A percentile compares a stretch with the other conserved stretches of the same genome.
Conservation (phyloP, 2,329 filamentous ascomycete genomes). For the Emmonsiellopsis sp. region DNA sequence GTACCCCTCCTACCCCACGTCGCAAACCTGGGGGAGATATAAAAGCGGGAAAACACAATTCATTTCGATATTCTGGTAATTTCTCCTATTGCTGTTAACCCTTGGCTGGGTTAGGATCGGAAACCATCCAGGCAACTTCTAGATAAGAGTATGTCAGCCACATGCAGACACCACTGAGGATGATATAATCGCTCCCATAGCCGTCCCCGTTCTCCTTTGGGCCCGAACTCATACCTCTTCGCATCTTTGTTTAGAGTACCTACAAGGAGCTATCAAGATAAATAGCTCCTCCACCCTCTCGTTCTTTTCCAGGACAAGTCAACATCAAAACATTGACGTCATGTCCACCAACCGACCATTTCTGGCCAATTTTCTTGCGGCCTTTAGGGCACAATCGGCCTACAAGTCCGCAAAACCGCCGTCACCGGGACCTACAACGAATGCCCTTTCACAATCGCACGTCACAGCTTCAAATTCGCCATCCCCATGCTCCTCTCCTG, state of each 20-base stretch:
- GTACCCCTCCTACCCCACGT: neutral
- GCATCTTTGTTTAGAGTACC: neutral
- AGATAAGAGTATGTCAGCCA: too few species aligned
- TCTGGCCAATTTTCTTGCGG: constrained; percentile 57
- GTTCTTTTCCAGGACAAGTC: neutral
- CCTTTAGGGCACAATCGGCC: constrained; percentile 55
- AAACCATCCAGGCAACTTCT: too few species aligned
- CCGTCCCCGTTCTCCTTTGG: too few species aligned
- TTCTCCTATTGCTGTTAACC: neutral
- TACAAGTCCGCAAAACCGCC: constrained; percentile 45
- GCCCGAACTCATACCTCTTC: too few species aligned
- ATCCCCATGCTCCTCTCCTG: constrained; percentile 30
- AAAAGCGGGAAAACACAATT: neutral
- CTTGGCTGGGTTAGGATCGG: too few species aligned
- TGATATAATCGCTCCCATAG: too few species aligned
- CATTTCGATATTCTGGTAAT: neutral
- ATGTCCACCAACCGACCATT: constrained; percentile 60
- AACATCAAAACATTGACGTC: constrained; percentile 3
- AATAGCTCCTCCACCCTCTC: neutral
- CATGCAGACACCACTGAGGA: too few species aligned
- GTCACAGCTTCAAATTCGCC: constrained; percentile 26
- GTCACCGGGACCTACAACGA: constrained; percentile 18
- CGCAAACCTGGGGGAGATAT: neutral
- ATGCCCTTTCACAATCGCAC: constrained; percentile 22
- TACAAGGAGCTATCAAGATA: neutral